Conservation (phyloP, 2,329 filamentous ascomycete species). For the Fusarium camptoceras region DNA sequence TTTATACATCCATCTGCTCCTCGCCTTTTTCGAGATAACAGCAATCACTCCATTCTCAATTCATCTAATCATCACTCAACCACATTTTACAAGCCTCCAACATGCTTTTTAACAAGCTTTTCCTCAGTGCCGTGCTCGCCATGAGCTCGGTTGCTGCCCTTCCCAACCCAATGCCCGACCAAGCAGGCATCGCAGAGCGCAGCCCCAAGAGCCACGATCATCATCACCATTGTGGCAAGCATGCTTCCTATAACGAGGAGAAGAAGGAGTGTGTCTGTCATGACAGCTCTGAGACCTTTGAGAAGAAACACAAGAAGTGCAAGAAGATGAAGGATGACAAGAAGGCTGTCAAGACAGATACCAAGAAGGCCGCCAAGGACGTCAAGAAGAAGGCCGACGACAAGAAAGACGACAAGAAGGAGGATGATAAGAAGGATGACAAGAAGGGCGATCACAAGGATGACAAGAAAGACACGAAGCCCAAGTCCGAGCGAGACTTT, state of each 20-base stretch:
- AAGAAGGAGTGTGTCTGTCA: slow-evolving; percentile 22
- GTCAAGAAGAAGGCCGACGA: slow-evolving; percentile 20
- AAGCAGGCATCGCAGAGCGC: slow-evolving; percentile 1
- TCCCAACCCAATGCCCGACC: slow-evolving; percentile 14
- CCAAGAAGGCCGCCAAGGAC: background rate
- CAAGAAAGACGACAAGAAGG: slow-evolving; percentile 20
- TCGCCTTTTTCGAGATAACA: background rate
- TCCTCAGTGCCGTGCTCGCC: slow-evolving; percentile 18
- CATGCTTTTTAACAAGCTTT: slow-evolving; percentile 25
- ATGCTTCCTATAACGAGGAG: slow-evolving; percentile 6
- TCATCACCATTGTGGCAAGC: slow-evolving; percentile 16
- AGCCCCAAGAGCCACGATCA: slow-evolving; percentile 1
- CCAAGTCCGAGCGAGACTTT: background rate
- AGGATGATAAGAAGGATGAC: slow-evolving; percentile 16
- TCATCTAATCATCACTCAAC: background rate
- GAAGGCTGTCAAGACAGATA: background rate
- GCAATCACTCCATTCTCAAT: background rate
- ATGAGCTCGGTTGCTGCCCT: slow-evolving; percentile 21
- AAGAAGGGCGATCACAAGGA: background rate
- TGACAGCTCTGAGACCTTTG: slow-evolving; percentile 1
- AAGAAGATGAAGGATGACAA: slow-evolving; percentile 23
- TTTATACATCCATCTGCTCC: background rate
- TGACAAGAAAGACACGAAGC: slow-evolving; percentile 12
- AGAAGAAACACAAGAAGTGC: slow-evolving; percentile 24
- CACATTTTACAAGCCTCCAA: background rate